Conservation (phyloP, 768 basidiomycete genomes). For the Panellus pusillus region DNA sequence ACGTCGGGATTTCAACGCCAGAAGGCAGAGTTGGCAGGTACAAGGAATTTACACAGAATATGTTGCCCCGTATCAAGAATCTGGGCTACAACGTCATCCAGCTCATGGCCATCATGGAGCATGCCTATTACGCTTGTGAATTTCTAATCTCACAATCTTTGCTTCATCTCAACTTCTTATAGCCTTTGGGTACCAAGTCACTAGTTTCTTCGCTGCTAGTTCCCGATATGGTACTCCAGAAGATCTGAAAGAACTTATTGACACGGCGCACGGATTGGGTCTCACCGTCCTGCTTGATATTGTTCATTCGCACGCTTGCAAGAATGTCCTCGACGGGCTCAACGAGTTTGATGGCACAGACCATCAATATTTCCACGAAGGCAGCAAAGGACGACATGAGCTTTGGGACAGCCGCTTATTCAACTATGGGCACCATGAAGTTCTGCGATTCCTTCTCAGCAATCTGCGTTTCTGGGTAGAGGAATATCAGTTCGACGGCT, state of each 20-base stretch:
- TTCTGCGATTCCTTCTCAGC: slow-evolving; percentile 90
- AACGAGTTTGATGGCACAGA: slow-evolving; percentile 98
- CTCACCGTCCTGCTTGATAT: slow-evolving; percentile 93
- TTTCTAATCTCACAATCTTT: slow-evolving; percentile 10
- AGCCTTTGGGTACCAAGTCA: slow-evolving; percentile 99
- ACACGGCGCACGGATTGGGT: slow-evolving; percentile 92
- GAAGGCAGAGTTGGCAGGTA: slow-evolving; percentile 91
- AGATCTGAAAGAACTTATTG: slow-evolving; percentile 92
- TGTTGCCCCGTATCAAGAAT: slow-evolving; percentile 84
- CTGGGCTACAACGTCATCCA: slow-evolving; percentile 97
- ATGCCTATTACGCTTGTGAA: slow-evolving; percentile 96
- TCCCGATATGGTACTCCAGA: slow-evolving; percentile 97
- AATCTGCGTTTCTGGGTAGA: slow-evolving; percentile 96
- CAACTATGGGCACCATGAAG: slow-evolving; percentile 95
- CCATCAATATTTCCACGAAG: slow-evolving; percentile 96
- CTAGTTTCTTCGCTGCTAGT: slow-evolving; percentile 94
- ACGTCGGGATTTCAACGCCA: slow-evolving; percentile 93
- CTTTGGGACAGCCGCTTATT: slow-evolving; percentile 98
- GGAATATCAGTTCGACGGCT: slow-evolving; percentile 94
- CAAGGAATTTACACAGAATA: slow-evolving; percentile 87
- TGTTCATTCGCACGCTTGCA: slow-evolving; percentile 98
- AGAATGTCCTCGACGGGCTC: slow-evolving; percentile 93
- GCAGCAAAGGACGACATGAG: slow-evolving; percentile 86
- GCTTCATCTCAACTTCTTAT: slow-evolving; percentile 9
- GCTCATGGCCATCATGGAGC: slow-evolving; percentile 98